These are phyloP conservation scores for Colletotrichum sp. DNA, from an alignment of 2,329 filamentous ascomycete species.

Conservation along the genomic window DNA sequence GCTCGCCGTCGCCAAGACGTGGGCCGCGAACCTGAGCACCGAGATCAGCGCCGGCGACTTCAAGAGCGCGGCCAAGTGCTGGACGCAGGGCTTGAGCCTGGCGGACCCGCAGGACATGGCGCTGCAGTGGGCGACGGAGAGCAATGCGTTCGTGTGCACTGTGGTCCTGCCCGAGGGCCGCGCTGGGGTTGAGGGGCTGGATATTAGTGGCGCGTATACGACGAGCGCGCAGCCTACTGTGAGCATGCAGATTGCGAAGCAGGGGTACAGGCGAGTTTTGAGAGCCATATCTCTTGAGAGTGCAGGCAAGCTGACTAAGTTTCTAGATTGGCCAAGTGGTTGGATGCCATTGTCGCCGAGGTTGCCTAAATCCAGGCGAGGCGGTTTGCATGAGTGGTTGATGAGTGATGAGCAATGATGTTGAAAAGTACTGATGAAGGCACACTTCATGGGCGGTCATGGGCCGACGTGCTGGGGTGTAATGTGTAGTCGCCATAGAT, in stretches of 20 bases:
- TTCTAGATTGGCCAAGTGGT: constrained; percentile 9
- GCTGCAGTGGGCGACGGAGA: constrained; percentile 44
- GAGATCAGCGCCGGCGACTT: constrained; percentile 43
- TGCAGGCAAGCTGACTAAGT: background rate
- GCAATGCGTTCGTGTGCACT: constrained; percentile 48
- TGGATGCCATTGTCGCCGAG: constrained; percentile 18
- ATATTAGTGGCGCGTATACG: constrained; percentile 45
- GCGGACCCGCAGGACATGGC: constrained; percentile 34
- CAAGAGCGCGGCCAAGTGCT: constrained; percentile 35
- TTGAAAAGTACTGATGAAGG: background rate
- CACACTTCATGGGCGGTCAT: background rate
- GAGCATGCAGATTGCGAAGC: constrained; percentile 49
- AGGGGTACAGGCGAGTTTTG: constrained; percentile 34
- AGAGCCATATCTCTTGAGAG: too few relatives aligned
- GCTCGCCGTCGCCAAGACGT: constrained; percentile 39
- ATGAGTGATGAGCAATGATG: background rate
- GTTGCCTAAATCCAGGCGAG: background rate
- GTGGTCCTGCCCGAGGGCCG: constrained; percentile 43
- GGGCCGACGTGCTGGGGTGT: background rate
- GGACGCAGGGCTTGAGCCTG: constrained; percentile 40
- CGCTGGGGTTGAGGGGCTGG: constrained; percentile 40
- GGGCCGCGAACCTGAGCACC: constrained; percentile 38
- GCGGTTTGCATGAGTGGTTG: background rate
- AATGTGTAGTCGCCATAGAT: background rate
- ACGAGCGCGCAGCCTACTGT: constrained; percentile 42